Evolutionary conservation across 768 basidiomycete genomes (phyloP).

Genomic region (Kwoniella europaea): DNA sequence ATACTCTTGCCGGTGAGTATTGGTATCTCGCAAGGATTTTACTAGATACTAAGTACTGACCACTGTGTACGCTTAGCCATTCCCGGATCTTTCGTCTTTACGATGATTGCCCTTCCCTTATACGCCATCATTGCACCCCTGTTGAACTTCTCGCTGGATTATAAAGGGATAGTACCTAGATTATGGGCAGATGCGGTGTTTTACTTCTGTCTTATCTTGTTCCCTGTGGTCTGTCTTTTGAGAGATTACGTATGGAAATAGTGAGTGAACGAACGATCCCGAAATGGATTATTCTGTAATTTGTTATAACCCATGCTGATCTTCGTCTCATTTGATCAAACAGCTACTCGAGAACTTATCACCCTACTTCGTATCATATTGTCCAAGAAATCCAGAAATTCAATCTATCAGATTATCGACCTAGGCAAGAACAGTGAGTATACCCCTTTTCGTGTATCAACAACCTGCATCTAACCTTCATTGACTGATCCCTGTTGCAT

Average conservation of each 20-base stretch:
- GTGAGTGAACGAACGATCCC: constrained; percentile 62
- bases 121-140: constrained; percentile 88
- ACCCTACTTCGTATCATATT: constrained; percentile 92
- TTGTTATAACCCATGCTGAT: not conserved
- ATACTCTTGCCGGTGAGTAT: constrained; percentile 74
- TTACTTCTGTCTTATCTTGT: constrained; percentile 81
- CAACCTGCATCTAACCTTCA: too few species aligned
- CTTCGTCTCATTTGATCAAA: not conserved
- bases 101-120: constrained; percentile 92
- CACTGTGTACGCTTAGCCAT: constrained; percentile 65
- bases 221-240: constrained; percentile 81
- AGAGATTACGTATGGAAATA: constrained; percentile 98
- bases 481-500: not conserved
- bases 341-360: constrained; percentile 89
- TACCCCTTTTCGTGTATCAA: too few species aligned
- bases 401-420: constrained; percentile 94
- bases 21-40: not conserved
- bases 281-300: not conserved
- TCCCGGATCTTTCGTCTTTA: constrained; percentile 93
- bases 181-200: constrained; percentile 88
- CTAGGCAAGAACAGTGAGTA: constrained; percentile 88
- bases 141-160: constrained; percentile 82
- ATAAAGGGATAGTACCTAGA: constrained; percentile 82
- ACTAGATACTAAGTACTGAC: too few species aligned
- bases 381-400: constrained; percentile 99